Evolutionary conservation across 2,329 filamentous ascomycete genomes (phyloP).

Genomic region (Zymoseptoria brevis): DNA sequence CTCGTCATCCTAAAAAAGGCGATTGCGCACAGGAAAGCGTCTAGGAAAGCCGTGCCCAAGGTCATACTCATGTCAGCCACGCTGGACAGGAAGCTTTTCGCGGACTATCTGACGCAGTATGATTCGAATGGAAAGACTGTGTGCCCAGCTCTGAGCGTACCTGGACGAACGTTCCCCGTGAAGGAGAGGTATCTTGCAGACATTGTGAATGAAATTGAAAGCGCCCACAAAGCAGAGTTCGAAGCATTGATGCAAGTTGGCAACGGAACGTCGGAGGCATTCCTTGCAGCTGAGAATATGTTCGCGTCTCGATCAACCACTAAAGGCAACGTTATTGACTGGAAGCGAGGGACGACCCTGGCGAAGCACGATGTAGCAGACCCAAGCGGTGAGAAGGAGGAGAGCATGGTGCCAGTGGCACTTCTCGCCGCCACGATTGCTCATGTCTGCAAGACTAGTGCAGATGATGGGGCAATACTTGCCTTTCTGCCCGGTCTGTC

Average conservation of each 20-base stretch:
- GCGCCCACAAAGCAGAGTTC: conserved; percentile 18
- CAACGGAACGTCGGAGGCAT: conserved; percentile 11
- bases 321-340: conserved; percentile 31
- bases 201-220: conserved; percentile 28
- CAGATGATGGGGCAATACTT: conserved; percentile 38
- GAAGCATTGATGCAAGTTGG: conserved; percentile 4
- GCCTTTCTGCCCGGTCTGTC: conserved; percentile 42
- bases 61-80: conserved; percentile 45
- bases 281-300: conserved; percentile 15
- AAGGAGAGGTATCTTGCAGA: conserved; percentile 37
- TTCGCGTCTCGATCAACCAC: conserved; percentile 8
- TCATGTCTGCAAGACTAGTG: conserved; percentile 37
- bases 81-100: conserved; percentile 38
- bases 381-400: conserved; percentile 28
- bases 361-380: conserved; percentile 19
- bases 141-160: conserved; percentile 38
- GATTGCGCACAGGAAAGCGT: conserved; percentile 29
- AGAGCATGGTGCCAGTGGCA: conserved; percentile 34
- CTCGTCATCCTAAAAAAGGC: conserved; percentile 39
- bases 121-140: conserved; percentile 25
- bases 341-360: conserved; percentile 29
- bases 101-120: conserved; percentile 35
- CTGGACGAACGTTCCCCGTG: conserved; percentile 39
- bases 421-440: conserved; percentile 39
- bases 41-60: conserved; percentile 33